phyloP scores from a whole-genome alignment of 495 filamentous ascomycete species.

The Podospora bellae-mahoneyi region DNA sequence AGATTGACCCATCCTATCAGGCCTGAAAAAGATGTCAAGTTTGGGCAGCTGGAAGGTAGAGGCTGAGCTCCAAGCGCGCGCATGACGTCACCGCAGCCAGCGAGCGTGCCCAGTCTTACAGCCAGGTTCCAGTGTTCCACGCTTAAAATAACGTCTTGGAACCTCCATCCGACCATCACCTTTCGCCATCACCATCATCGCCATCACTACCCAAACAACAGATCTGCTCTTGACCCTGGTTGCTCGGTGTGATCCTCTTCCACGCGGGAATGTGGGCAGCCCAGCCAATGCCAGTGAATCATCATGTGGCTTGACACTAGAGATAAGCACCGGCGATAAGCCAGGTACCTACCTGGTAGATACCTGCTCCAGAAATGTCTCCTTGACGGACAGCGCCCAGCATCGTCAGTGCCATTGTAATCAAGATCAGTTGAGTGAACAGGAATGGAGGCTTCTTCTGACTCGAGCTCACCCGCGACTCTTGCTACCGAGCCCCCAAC shows the following conservation, averaged over 20 bases:
- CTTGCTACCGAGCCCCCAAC: conserved; percentile 4
- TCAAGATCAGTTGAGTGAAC: background rate
- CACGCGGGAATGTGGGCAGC: background rate
- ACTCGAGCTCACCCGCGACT: background rate
- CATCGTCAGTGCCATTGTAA: background rate
- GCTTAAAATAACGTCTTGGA: too few species aligned
- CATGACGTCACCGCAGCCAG: too few species aligned
- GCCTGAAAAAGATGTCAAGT: too few species aligned
- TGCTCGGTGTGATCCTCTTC: background rate
- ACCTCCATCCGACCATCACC: too few species aligned
- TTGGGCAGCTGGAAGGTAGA: too few species aligned
- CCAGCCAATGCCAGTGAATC: background rate
- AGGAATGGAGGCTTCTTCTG: background rate
- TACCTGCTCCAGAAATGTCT: background rate
- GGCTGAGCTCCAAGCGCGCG: too few species aligned
- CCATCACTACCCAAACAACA: too few species aligned
- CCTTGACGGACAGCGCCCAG: background rate
- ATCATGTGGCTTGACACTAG: background rate
- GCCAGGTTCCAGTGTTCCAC: too few species aligned
- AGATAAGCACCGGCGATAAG: conserved; percentile 4
- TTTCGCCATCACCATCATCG: too few species aligned
- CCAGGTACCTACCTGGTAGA: background rate
- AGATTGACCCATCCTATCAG: too few species aligned
- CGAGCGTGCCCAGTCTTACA: too few species aligned
- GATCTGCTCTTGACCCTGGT: background rate